Evolutionary conservation across 208 protist genomes (phyloP).

Genomic region (Phytomonas francai): DNA sequence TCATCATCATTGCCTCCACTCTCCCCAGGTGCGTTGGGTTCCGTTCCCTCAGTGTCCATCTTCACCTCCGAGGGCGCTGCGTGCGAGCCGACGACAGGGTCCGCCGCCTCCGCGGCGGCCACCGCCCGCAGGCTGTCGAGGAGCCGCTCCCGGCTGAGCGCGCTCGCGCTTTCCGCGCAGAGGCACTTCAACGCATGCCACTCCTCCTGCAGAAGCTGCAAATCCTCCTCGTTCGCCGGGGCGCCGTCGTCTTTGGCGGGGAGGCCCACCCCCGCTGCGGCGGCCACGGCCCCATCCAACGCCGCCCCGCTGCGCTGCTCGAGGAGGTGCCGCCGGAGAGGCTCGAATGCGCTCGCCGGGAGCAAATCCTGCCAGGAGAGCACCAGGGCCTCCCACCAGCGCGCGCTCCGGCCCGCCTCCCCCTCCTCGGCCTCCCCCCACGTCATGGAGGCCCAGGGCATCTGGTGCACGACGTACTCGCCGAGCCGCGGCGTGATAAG

Average conservation of each 20-base stretch:
- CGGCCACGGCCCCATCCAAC: slow-evolving; percentile 22
- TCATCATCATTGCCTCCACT: slow-evolving; percentile 19
- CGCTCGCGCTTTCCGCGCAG: slow-evolving; percentile 16
- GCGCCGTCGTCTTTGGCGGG: slow-evolving; percentile 17
- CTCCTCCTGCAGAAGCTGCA: slow-evolving; percentile 47
- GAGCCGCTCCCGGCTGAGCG: neutral
- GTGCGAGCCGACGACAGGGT: neutral
- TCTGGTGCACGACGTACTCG: slow-evolving; percentile 67
- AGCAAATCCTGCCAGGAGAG: slow-evolving; percentile 55
- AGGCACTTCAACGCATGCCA: slow-evolving; percentile 56
- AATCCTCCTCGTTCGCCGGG: slow-evolving; percentile 22
- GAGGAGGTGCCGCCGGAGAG: slow-evolving; percentile 42
- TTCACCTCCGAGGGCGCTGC: neutral
- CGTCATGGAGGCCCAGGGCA: slow-evolving; percentile 44
- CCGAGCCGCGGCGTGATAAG: slow-evolving; percentile 49
- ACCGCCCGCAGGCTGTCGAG: neutral
- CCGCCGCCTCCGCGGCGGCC: neutral
- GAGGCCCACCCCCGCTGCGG: slow-evolving; percentile 11
- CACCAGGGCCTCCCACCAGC: slow-evolving; percentile 68
- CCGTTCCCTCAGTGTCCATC: slow-evolving; percentile 6
- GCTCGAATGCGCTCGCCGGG: slow-evolving; percentile 29
- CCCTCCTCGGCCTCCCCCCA: slow-evolving; percentile 15
- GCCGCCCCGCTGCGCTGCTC: slow-evolving; percentile 54
- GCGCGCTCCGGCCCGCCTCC: slow-evolving; percentile 10
- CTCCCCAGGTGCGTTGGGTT: neutral